Evolutionary conservation across 352 stramenopile species (phyloP).

Genomic region (Achlya hypogyna): DNA sequence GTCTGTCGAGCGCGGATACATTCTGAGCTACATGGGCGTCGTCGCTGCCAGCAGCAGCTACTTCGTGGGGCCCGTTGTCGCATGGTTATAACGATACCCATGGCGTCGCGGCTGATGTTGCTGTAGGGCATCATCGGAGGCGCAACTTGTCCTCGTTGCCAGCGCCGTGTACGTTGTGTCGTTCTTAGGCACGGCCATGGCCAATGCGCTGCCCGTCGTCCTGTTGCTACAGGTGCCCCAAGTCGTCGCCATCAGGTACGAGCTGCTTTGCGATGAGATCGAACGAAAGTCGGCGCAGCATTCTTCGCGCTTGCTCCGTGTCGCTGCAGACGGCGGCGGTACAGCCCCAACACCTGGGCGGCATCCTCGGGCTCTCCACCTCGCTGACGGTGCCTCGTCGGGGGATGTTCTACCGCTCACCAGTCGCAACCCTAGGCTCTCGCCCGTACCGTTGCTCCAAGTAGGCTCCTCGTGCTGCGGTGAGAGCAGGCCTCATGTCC

Average conservation of each 20-base stretch:
- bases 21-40: slow-evolving; percentile 77
- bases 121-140: slow-evolving; percentile 12
- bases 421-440: slow-evolving; percentile 36
- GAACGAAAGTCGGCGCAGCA: slow-evolving; percentile 27
- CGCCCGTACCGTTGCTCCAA: slow-evolving; percentile 56
- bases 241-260: slow-evolving; percentile 56
- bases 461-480: slow-evolving; percentile 27
- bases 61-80: slow-evolving; percentile 47
- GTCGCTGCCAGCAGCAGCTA: slow-evolving; percentile 58
- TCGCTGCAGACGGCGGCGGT: slow-evolving; percentile 65
- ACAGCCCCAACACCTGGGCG: slow-evolving; percentile 50
- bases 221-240: slow-evolving; percentile 56
- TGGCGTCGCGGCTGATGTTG: not conserved
- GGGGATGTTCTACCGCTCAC: not conserved
- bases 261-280: not conserved
- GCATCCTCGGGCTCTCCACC: slow-evolving; percentile 73
- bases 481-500: not conserved
- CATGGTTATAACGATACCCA: not conserved
- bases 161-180: slow-evolving; percentile 60
- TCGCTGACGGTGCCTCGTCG: slow-evolving; percentile 50
- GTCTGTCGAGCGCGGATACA: slow-evolving; percentile 45
- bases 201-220: slow-evolving; percentile 36
- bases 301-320: slow-evolving; percentile 68
- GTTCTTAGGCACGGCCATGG: slow-evolving; percentile 55
- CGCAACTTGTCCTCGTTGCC: slow-evolving; percentile 35